A percentile compares a stretch with the other conserved stretches of the same genome.
phyloP scores from a whole-genome alignment of 2,329 filamentous ascomycete genomes.

The Myrmaecium sp. region DNA sequence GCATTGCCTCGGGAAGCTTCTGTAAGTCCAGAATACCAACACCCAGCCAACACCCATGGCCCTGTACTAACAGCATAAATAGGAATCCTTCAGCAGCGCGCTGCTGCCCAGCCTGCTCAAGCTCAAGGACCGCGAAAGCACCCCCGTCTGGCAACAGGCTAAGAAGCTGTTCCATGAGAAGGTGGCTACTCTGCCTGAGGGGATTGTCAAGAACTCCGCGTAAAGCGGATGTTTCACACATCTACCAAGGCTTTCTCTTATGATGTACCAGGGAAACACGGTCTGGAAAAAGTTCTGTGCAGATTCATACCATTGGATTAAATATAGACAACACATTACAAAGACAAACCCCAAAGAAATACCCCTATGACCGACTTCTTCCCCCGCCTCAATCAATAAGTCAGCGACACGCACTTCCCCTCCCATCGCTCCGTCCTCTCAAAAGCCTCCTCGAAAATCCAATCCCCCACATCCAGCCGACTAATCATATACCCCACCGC shows the following conservation, averaged over 20 bases:
- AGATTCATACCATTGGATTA: too few relatives aligned
- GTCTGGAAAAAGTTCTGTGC: too few relatives aligned
- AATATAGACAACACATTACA: too few relatives aligned
- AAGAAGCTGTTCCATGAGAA: constrained; percentile 75
- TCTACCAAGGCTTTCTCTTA: too few relatives aligned
- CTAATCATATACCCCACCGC: constrained; percentile 21
- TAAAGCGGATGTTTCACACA: too few relatives aligned
- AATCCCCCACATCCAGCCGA: constrained; percentile 23
- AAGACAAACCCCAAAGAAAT: too few relatives aligned
- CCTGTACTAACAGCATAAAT: too few relatives aligned
- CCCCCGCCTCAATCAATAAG: too few relatives aligned
- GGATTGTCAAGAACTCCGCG: constrained; percentile 13
- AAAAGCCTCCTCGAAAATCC: constrained; percentile 20
- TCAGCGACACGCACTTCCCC: constrained; percentile 17
- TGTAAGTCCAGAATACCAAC: too few relatives aligned
- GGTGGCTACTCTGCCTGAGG: constrained; percentile 49
- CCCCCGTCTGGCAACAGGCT: constrained; percentile 69
- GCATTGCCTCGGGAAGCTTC: constrained; percentile 74
- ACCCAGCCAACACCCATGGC: too few relatives aligned
- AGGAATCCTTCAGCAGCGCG: constrained; percentile 68
- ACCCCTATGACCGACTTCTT: too few relatives aligned
- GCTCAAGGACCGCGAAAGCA: constrained; percentile 56
- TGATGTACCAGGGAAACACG: too few relatives aligned
- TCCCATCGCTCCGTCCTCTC: constrained; percentile 11
- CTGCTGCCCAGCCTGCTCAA: constrained; percentile 62